Conservation (phyloP, 1,284 basidiomycete genomes). For the Coniophora puteana region DNA sequence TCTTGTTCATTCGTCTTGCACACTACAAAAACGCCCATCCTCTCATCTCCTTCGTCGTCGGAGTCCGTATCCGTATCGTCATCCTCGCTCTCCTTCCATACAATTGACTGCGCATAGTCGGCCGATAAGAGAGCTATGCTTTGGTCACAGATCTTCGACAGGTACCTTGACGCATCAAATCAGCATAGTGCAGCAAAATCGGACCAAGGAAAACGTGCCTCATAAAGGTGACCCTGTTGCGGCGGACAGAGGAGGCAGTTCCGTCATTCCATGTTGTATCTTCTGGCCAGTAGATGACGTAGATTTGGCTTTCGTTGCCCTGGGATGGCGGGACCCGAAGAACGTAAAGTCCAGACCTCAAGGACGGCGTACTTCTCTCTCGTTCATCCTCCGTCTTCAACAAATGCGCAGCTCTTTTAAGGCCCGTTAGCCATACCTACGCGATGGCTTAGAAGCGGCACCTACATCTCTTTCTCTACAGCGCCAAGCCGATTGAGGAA, state of each 20-base stretch:
- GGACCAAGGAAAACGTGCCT: constrained; percentile 31
- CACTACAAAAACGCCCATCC: constrained; percentile 48
- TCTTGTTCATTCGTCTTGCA: constrained; percentile 52
- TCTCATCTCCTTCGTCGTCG: constrained; percentile 32
- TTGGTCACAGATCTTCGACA: constrained; percentile 50
- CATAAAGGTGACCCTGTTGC: constrained; percentile 61
- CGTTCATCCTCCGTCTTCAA: too few species aligned
- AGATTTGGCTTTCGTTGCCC: constrained; percentile 25
- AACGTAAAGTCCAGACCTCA: constrained; percentile 53
- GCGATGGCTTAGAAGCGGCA: too few species aligned
- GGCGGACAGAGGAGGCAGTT: constrained; percentile 37
- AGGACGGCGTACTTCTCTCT: too few species aligned
- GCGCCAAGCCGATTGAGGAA: constrained; percentile 34
- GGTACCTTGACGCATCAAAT: too few species aligned
- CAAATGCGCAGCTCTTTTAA: too few species aligned
- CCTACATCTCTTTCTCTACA: constrained; percentile 36
- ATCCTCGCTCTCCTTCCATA: constrained; percentile 34
- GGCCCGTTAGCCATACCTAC: too few species aligned
- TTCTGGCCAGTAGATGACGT: constrained; percentile 60
- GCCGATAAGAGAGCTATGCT: constrained; percentile 39
- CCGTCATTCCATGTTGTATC: constrained; percentile 56
- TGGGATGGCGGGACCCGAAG: constrained; percentile 15
- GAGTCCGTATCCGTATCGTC: constrained; percentile 14
- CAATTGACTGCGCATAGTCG: constrained; percentile 33
- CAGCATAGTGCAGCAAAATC: constrained; percentile 1